Percentiles rank a stretch among this genome's conserved stretches.
Conservation (phyloP, 257 asterid genomes). For the Fraxinus anomala region DNA sequence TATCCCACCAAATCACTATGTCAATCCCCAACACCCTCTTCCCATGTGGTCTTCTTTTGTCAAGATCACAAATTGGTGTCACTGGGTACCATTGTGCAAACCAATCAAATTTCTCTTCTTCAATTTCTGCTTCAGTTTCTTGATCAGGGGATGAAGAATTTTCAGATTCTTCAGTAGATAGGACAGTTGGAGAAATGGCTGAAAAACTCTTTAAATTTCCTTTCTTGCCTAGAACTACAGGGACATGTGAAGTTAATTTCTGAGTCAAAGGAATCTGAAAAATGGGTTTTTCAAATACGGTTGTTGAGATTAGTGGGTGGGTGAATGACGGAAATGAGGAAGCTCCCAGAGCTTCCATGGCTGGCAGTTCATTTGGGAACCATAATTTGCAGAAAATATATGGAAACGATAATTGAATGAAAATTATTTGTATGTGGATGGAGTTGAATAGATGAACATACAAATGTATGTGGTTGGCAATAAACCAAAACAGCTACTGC, state of each 20-base stretch:
- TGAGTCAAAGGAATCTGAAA: conserved; percentile 24
- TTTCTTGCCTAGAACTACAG: conserved; percentile 30
- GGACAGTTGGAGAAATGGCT: conserved; percentile 44
- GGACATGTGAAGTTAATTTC: conserved; percentile 18
- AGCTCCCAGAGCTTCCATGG: conserved; percentile 65
- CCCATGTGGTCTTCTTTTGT: conserved; percentile 80
- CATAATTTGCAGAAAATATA: not conserved
- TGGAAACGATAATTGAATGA: conserved; percentile 13
- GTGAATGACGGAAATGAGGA: conserved; percentile 38
- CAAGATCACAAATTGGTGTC: conserved; percentile 75
- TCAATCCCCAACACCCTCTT: conserved; percentile 76
- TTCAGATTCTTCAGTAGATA: conserved; percentile 29
- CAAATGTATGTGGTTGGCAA: conserved; percentile 34
- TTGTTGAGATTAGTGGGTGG: conserved; percentile 23
- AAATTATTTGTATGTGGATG: conserved; percentile 22
- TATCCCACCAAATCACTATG: conserved; percentile 84
- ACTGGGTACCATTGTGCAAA: conserved; percentile 85
- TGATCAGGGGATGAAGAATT: conserved; percentile 29
- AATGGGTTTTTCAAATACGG: conserved; percentile 23
- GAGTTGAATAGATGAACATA: conserved; percentile 9
- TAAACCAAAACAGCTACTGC: conserved; percentile 23
- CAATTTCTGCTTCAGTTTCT: conserved; percentile 28
- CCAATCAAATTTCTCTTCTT: conserved; percentile 72
- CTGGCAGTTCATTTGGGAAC: conserved; percentile 8
- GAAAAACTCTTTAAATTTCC: conserved; percentile 46